Conservation (phyloP, 352 stramenopile species). For the Lagenidium sp. region DNA sequence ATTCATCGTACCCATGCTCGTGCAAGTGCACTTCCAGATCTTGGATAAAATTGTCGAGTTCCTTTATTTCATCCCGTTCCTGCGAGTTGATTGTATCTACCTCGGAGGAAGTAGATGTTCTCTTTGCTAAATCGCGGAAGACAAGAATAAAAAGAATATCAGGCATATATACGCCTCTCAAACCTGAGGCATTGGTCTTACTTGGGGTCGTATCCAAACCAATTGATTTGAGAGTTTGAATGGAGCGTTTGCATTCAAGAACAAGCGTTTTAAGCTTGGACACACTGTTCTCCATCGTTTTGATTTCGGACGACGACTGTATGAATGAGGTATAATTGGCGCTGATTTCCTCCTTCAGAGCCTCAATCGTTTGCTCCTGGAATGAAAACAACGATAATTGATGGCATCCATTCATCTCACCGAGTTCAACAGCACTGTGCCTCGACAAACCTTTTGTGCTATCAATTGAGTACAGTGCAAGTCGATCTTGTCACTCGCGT, state of each 20-base stretch:
- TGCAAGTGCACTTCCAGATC: constrained; percentile 61
- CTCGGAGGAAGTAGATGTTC: too few species aligned
- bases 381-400: too few species aligned
- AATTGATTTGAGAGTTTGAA: constrained; percentile 42
- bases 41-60: constrained; percentile 47
- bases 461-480: constrained; percentile 66
- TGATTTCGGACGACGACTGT: constrained; percentile 55
- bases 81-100: constrained; percentile 37
- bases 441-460: constrained; percentile 69
- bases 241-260: constrained; percentile 63
- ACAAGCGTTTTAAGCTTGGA: constrained; percentile 70
- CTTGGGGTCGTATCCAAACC: constrained; percentile 32
- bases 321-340: constrained; percentile 81
- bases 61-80: constrained; percentile 34
- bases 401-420: too few species aligned
- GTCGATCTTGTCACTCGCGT: constrained; percentile 68
- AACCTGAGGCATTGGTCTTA: constrained; percentile 6
- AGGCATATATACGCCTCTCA: too few species aligned
- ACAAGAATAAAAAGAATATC: too few species aligned
- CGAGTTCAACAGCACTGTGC: too few species aligned
- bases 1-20: constrained; percentile 56
- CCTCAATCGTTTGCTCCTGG: constrained; percentile 75
- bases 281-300: constrained; percentile 80
- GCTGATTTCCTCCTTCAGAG: constrained; percentile 77
- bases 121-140: too few species aligned